Evolutionary conservation across 495 filamentous ascomycete species (phyloP).

Genomic region (Tuber aestivum): DNA sequence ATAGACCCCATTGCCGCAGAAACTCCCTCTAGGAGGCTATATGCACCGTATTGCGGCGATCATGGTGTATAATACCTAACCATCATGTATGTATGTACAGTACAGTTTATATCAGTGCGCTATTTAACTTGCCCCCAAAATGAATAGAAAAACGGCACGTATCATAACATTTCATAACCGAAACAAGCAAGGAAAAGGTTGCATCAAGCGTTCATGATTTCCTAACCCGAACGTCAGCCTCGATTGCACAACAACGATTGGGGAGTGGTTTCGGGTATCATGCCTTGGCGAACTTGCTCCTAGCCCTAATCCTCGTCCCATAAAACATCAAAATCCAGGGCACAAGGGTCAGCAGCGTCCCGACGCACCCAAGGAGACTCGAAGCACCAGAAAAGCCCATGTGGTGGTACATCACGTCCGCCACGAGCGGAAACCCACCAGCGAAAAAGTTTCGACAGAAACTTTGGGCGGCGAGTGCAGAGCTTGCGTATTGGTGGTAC

Average conservation of each 20-base stretch:
- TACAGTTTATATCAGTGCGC: not conserved
- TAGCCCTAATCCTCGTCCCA: conserved; percentile 69
- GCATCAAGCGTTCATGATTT: conserved; percentile 26
- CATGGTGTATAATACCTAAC: not conserved
- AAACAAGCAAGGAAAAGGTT: not conserved
- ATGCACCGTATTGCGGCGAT: not conserved
- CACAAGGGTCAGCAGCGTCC: conserved; percentile 63
- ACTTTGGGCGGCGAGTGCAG: conserved; percentile 79
- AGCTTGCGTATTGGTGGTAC: conserved; percentile 78
- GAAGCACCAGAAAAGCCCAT: conserved; percentile 68
- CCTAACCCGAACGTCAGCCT: conserved; percentile 10
- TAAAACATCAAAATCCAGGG: conserved; percentile 82
- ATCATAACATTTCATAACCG: not conserved
- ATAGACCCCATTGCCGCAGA: not conserved
- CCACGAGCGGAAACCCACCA: conserved; percentile 75
- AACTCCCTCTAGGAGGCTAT: not conserved
- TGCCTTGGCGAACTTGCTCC: conserved; percentile 67
- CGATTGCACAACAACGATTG: not conserved
- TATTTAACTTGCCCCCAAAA: not conserved
- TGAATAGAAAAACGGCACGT: not conserved
- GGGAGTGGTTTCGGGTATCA: not conserved
- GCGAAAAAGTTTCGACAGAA: conserved; percentile 80
- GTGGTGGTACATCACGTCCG: conserved; percentile 61
- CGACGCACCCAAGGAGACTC: conserved; percentile 71
- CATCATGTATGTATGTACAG: not conserved